Evolutionary conservation across 2,329 filamentous ascomycete genomes (phyloP).

Genomic region (Diatrype stigma): DNA sequence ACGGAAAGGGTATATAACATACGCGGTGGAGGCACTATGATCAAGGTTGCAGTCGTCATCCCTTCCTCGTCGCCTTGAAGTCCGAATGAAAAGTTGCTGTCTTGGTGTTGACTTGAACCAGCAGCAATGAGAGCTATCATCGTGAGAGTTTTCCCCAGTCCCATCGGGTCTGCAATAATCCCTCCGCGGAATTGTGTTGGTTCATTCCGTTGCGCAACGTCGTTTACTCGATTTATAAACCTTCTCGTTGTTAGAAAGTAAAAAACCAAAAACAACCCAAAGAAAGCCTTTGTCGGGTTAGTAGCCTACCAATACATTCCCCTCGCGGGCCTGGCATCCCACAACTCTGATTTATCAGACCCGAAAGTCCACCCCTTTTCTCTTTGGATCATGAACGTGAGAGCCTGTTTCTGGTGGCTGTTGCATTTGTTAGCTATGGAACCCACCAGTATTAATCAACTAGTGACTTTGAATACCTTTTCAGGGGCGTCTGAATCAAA

Average conservation of each 20-base stretch:
- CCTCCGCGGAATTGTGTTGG: conserved; percentile 19
- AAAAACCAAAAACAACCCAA: too few relatives aligned
- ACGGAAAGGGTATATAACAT: background rate
- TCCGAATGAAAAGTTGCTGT: background rate
- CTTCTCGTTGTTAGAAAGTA: background rate
- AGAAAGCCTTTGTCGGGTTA: conserved; percentile 1
- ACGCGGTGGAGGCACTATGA: conserved; percentile 16
- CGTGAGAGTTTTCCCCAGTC: conserved; percentile 23
- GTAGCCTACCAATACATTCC: conserved; percentile 7
- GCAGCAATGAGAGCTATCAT: conserved; percentile 22
- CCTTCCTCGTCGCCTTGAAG: background rate
- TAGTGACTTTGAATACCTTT: background rate
- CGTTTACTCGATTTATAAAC: background rate
- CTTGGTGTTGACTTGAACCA: conserved; percentile 2
- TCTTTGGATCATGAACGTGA: conserved; percentile 22
- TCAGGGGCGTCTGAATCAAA: conserved; percentile 5
- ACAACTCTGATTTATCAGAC: background rate
- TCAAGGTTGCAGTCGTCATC: conserved; percentile 6
- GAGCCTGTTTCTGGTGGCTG: conserved; percentile 26
- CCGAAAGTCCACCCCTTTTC: conserved; percentile 17
- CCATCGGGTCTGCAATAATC: conserved; percentile 25
- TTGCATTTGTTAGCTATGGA: conserved; percentile 1
- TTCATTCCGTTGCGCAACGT: conserved; percentile 4
- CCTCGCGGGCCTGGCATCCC: conserved; percentile 7
- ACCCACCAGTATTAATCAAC: background rate